phyloP scores from a whole-genome alignment of 169 alveolate genomes.

The Plasmodium ovale region DNA sequence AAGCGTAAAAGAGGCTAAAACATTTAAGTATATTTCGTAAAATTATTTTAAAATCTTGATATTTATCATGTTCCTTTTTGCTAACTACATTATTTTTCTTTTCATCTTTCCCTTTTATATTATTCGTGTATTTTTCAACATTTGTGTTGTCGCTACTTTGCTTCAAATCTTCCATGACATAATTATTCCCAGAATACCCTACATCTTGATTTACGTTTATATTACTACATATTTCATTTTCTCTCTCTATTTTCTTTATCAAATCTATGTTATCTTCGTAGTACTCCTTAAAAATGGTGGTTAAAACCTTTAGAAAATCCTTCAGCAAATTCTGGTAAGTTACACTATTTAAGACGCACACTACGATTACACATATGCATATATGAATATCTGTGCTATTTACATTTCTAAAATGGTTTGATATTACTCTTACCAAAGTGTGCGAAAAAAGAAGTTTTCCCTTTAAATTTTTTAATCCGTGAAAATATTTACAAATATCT shows the following conservation, averaged over 20 bases:
- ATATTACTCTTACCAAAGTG: conserved; percentile 2
- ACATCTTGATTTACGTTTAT: background rate
- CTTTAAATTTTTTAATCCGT: conserved; percentile 17
- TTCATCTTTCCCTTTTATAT: background rate
- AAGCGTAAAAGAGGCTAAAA: conserved; percentile 59
- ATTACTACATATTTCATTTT: conserved; percentile 31
- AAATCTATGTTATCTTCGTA: conserved; percentile 35
- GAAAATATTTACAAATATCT: conserved; percentile 69
- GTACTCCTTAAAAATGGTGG: conserved; percentile 10
- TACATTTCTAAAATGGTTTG: conserved; percentile 46
- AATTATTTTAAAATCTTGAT: conserved; percentile 50
- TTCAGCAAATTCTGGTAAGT: conserved; percentile 26
- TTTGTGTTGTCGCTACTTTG: background rate
- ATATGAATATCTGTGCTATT: conserved; percentile 64
- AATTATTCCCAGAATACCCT: background rate
- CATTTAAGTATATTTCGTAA: conserved; percentile 55
- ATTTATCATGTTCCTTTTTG: conserved; percentile 47
- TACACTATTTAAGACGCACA: conserved; percentile 61
- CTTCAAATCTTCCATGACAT: background rate
- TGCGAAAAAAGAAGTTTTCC: conserved; percentile 22
- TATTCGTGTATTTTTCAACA: background rate
- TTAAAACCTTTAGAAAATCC: conserved; percentile 50
- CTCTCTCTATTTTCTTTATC: conserved; percentile 34
- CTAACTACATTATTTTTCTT: background rate
- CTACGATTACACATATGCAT: conserved; percentile 36